Evolutionary conservation across 805 yeast genomes (phyloP).

Genomic region (Zygosaccharomyces rouxii): DNA sequence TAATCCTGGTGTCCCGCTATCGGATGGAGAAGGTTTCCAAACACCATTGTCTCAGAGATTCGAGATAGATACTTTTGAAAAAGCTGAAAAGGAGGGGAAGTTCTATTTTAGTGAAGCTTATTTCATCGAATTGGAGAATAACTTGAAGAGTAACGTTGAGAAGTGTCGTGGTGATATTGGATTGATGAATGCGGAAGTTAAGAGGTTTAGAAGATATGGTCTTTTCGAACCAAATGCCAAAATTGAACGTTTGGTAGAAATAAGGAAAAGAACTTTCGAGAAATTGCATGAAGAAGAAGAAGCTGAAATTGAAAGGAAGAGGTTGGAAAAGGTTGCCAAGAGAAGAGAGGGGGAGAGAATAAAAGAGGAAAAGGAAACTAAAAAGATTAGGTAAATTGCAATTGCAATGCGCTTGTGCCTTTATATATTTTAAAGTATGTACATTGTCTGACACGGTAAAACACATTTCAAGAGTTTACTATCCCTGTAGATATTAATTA

Average conservation of each 20-base stretch:
- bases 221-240: conserved; percentile 47
- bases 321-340: conserved; percentile 3
- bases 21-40: conserved; percentile 80
- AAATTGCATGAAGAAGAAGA: conserved; percentile 15
- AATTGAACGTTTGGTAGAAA: conserved; percentile 22
- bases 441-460: too few species aligned
- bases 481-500: background rate
- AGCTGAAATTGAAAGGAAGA: conserved; percentile 7
- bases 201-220: conserved; percentile 65
- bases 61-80: conserved; percentile 36
- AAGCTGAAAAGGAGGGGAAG: conserved; percentile 39
- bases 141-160: conserved; percentile 40
- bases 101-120: conserved; percentile 55
- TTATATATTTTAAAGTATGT: background rate
- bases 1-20: conserved; percentile 56
- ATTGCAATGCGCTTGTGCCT: background rate
- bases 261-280: conserved; percentile 25
- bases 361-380: conserved; percentile 6
- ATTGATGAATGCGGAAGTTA: conserved; percentile 40
- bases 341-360: conserved; percentile 5
- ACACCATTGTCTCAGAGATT: conserved; percentile 47
- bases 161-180: conserved; percentile 38
- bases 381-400: background rate
- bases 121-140: conserved; percentile 46
- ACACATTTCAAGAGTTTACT: background rate